Evolutionary conservation across 345 rosid genomes (phyloP).

Genomic region (Euclidium syriacum): DNA sequence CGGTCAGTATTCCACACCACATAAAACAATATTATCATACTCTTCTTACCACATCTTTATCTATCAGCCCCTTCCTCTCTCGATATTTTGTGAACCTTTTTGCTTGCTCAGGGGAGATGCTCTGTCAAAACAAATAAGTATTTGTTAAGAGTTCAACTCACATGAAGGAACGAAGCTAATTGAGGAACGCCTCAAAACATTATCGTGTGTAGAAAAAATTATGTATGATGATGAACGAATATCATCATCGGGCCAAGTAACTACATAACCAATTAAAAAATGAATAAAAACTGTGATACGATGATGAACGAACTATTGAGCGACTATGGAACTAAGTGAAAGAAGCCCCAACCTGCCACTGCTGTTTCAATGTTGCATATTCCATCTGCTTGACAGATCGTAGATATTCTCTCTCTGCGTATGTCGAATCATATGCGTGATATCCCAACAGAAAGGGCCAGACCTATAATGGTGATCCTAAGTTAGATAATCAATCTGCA

Average conservation of each 20-base stretch:
- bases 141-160: conserved; percentile 4
- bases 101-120: conserved; percentile 88
- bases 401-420: conserved; percentile 79
- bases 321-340: not conserved
- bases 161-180: conserved; percentile 4
- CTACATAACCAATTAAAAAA: not conserved
- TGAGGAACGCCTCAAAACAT: not conserved
- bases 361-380: conserved; percentile 75
- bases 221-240: too few relatives aligned
- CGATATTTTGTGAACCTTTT: conserved; percentile 89
- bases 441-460: conserved; percentile 92
- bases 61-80: conserved; percentile 87
- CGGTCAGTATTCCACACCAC: not conserved
- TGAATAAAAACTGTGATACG: not conserved
- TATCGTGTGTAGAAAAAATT: too few relatives aligned
- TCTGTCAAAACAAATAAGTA: conserved; percentile 42
- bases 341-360: conserved; percentile 73
- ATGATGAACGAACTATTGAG: conserved; percentile 7
- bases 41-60: conserved; percentile 88
- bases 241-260: not conserved
- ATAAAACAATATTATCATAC: not conserved
- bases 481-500: conserved; percentile 5
- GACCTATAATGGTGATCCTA: conserved; percentile 41
- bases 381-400: conserved; percentile 55
- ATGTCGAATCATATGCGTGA: conserved; percentile 70